Percentiles rank a stretch among this genome's conserved stretches.
phyloP scores from a whole-genome alignment of 768 basidiomycete genomes.

The Royoungia palumana region DNA sequence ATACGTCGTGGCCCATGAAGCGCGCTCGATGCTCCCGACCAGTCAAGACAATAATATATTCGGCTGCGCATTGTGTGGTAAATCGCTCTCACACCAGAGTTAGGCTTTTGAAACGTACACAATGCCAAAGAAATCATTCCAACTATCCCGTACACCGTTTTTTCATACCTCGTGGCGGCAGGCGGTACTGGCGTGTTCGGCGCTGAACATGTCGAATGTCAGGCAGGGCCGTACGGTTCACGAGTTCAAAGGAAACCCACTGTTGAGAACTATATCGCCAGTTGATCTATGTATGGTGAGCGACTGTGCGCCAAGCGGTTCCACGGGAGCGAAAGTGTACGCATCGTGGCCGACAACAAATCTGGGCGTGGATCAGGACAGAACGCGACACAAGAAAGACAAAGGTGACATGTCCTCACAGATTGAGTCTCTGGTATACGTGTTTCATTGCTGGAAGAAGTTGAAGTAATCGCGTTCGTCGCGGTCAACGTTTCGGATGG shows the following conservation, averaged over 20 bases:
- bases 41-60: constrained; percentile 89
- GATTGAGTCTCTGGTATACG: constrained; percentile 68
- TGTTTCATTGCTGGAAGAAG: constrained; percentile 54
- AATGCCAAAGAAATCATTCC: constrained; percentile 75
- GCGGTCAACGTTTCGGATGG: constrained; percentile 6
- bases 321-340: constrained; percentile 74
- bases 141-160: constrained; percentile 70
- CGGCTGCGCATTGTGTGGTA: constrained; percentile 51
- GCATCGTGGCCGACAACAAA: constrained; percentile 70
- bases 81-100: not conserved
- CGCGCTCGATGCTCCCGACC: constrained; percentile 74
- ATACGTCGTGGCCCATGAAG: constrained; percentile 83
- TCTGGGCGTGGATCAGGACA: no score
- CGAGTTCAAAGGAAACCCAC: constrained; percentile 37
- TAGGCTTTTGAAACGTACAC: constrained; percentile 44
- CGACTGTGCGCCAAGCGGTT: constrained; percentile 56
- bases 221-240: not conserved
- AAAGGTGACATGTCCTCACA: constrained; percentile 47
- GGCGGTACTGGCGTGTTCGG: constrained; percentile 52
- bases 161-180: constrained; percentile 56
- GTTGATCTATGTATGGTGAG: constrained; percentile 70
- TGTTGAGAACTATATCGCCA: constrained; percentile 71
- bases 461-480: constrained; percentile 5
- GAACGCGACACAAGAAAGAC: constrained; percentile 14
- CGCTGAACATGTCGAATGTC: constrained; percentile 33